A percentile compares a stretch with the other conserved stretches of the same genome.
Evolutionary conservation across 345 rosid genomes (phyloP).

Genomic region (Murraya koenigii): DNA sequence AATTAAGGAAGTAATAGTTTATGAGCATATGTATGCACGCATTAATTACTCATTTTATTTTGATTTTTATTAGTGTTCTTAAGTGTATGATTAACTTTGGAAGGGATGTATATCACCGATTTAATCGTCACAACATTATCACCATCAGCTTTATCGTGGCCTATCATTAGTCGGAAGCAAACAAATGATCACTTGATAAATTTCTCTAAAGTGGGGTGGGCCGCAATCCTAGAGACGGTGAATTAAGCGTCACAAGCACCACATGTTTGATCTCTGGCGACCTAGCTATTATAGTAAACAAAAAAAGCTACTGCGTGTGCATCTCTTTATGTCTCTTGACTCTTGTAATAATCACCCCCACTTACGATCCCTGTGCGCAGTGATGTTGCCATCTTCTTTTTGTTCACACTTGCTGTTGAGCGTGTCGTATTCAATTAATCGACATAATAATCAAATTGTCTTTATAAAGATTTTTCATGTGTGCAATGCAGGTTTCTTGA

Average conservation of each 20-base stretch:
- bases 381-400: background rate
- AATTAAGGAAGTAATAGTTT: too few relatives aligned
- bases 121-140: background rate
- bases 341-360: background rate
- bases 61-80: too few relatives aligned
- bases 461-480: too few relatives aligned
- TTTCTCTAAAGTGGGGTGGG: background rate
- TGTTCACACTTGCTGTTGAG: background rate
- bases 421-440: background rate
- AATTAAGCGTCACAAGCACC: background rate
- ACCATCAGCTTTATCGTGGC: too few relatives aligned
- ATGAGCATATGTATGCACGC: too few relatives aligned
- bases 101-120: background rate
- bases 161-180: background rate
- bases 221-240: background rate
- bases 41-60: too few relatives aligned
- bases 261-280: background rate
- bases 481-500: conserved; percentile 37
- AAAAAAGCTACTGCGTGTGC: background rate
- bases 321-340: background rate
- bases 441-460: too few relatives aligned
- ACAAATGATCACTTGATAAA: background rate
- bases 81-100: too few relatives aligned
- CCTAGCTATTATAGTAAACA: background rate
- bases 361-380: too few relatives aligned